Conservation (phyloP, 192 early-diverging fungal species). For the Coemansia pectinata region DNA sequence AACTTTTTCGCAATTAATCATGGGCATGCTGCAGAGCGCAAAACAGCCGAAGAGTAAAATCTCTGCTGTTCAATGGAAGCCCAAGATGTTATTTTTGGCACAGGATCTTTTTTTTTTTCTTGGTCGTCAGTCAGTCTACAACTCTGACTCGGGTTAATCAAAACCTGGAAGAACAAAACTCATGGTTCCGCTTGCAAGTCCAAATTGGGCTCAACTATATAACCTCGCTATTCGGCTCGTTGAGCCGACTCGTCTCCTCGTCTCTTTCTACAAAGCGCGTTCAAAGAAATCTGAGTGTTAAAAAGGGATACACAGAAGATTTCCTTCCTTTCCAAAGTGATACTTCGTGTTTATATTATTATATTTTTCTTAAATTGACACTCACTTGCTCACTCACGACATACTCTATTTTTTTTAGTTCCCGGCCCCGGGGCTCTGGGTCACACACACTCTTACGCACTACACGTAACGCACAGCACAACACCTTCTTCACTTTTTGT, state of each 20-base stretch:
- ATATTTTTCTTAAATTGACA: background rate
- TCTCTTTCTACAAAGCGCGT: background rate
- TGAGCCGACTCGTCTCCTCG: conserved; percentile 6
- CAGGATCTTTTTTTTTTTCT: no score
- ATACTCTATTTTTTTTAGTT: background rate
- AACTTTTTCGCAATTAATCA: background rate
- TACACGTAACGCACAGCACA: background rate
- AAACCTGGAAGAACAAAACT: background rate
- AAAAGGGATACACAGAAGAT: background rate
- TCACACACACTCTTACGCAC: background rate
- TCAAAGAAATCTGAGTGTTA: background rate
- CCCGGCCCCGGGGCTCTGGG: conserved; percentile 1
- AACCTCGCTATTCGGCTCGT: background rate
- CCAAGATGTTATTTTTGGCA: background rate
- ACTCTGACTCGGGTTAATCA: background rate
- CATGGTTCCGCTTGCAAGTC: background rate
- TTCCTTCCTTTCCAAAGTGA: background rate
- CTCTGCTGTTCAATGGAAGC: no score
- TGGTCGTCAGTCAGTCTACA: background rate
- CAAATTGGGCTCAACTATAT: background rate
- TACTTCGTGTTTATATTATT: background rate
- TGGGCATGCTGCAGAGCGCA: background rate
- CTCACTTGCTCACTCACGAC: background rate
- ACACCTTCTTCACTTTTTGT: background rate
- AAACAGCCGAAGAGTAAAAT: background rate